Evolutionary conservation across 441 rosid genomes (phyloP).

Genomic region (Adansonia grandidieri): DNA sequence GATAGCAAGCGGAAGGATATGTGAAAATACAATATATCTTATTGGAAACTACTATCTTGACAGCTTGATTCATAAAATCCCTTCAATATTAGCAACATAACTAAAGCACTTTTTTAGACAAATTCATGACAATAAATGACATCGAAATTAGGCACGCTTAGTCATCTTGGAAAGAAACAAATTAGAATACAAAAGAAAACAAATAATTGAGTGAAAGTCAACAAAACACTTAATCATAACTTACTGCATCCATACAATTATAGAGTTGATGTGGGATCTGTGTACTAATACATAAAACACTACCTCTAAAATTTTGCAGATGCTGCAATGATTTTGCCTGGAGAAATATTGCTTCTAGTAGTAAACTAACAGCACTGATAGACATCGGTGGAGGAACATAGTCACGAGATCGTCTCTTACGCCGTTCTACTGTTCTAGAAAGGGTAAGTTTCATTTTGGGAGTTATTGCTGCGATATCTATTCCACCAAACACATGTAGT

Average conservation of each 20-base stretch:
- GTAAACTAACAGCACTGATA: slow-evolving; percentile 68
- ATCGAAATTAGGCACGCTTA: background rate
- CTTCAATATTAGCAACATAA: background rate
- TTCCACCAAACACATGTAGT: slow-evolving; percentile 82
- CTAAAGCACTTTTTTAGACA: background rate
- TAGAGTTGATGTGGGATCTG: background rate
- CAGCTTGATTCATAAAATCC: background rate
- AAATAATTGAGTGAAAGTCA: background rate
- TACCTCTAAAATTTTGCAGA: slow-evolving; percentile 82
- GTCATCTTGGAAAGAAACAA: background rate
- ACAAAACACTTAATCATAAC: background rate
- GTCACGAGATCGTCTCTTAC: slow-evolving; percentile 50
- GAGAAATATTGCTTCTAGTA: slow-evolving; percentile 75
- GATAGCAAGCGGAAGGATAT: background rate
- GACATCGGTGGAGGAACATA: slow-evolving; percentile 60
- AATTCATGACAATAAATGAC: background rate
- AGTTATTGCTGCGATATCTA: slow-evolving; percentile 62
- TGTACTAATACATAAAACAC: background rate
- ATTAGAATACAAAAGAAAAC: background rate
- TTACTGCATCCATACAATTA: slow-evolving; percentile 5
- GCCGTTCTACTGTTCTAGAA: slow-evolving; percentile 48
- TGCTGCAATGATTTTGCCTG: slow-evolving; percentile 80
- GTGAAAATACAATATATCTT: background rate
- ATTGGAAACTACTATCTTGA: background rate
- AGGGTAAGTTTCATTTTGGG: slow-evolving; percentile 64